Percentiles rank a stretch among this genome's conserved stretches.
Conservation (phyloP, 1,139 yeast genomes). For the Hyphopichia buzzinii region DNA sequence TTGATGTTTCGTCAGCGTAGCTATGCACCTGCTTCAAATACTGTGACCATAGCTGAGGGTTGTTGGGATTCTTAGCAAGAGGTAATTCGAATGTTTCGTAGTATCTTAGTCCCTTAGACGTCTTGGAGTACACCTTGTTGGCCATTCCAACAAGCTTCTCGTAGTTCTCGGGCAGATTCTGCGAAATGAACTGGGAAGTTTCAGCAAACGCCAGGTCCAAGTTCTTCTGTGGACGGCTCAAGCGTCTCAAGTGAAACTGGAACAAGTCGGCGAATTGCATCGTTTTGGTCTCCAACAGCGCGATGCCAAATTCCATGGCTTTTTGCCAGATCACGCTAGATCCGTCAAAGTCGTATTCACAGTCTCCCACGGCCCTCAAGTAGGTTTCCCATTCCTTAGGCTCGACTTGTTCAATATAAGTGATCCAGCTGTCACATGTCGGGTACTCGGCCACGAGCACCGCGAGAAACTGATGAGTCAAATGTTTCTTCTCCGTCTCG, state of each 20-base stretch:
- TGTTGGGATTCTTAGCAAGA: conserved; percentile 15
- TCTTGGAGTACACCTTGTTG: conserved; percentile 28
- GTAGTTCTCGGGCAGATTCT: conserved; percentile 26
- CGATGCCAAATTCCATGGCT: conserved; percentile 23
- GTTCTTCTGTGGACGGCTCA: conserved; percentile 41
- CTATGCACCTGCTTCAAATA: conserved; percentile 28
- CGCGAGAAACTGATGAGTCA: conserved; percentile 18
- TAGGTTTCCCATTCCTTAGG: neutral
- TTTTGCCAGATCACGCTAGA: conserved; percentile 37
- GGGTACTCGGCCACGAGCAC: conserved; percentile 17
- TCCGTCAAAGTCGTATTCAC: conserved; percentile 32
- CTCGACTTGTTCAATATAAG: neutral
- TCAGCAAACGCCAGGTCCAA: conserved; percentile 42
- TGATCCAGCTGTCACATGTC: conserved; percentile 18
- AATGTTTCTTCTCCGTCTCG: conserved; percentile 7
- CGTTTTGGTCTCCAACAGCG: conserved; percentile 45
- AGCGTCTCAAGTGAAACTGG: conserved; percentile 32
- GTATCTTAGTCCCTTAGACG: conserved; percentile 27
- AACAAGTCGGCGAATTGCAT: conserved; percentile 37
- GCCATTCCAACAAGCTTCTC: conserved; percentile 38
- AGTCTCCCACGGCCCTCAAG: conserved; percentile 21
- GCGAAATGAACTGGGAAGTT: conserved; percentile 44
- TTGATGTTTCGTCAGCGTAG: conserved; percentile 13
- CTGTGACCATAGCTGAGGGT: conserved; percentile 26
- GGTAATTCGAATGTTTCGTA: conserved; percentile 25